Conservation (phyloP, 2,329 filamentous ascomycete species). For the Piedraia hortae region DNA sequence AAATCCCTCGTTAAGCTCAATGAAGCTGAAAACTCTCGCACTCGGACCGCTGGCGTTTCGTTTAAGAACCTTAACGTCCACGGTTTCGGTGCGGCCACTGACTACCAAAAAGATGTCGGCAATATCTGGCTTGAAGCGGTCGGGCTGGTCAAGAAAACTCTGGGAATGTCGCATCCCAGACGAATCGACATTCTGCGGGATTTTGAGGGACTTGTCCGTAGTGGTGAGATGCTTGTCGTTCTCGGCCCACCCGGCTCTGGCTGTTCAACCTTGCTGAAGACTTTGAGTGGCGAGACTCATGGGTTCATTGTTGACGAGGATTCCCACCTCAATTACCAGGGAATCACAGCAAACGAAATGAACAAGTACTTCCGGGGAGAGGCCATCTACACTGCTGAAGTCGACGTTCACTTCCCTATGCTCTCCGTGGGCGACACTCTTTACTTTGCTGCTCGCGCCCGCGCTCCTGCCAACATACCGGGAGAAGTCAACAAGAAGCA, state of each 20-base stretch:
- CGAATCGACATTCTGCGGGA: conserved; percentile 33
- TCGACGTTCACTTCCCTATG: conserved; percentile 57
- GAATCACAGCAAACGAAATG: conserved; percentile 46
- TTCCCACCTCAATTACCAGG: conserved; percentile 62
- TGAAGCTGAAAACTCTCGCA: conserved; percentile 16
- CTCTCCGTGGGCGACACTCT: conserved; percentile 55
- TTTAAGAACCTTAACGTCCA: conserved; percentile 22
- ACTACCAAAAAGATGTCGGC: conserved; percentile 24
- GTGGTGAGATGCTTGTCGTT: conserved; percentile 50
- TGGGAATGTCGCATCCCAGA: conserved; percentile 9
- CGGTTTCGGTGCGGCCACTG: conserved; percentile 21
- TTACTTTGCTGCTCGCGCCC: conserved; percentile 45
- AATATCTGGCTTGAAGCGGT: conserved; percentile 19
- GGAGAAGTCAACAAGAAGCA: conserved; percentile 25
- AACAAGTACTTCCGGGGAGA: conserved; percentile 53
- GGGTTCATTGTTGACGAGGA: conserved; percentile 44
- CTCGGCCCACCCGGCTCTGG: conserved; percentile 40
- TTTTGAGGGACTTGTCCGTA: conserved; percentile 39
- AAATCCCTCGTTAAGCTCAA: conserved; percentile 22
- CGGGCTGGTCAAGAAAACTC: conserved; percentile 13
- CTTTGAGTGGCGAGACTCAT: conserved; percentile 56
- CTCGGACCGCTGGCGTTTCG: conserved; percentile 19
- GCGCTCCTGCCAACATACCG: conserved; percentile 34
- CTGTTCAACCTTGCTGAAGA: conserved; percentile 66
- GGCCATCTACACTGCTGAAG: conserved; percentile 65